Evolutionary conservation across 2,329 filamentous ascomycete species (phyloP).

Genomic region (Fusarium sp.): DNA sequence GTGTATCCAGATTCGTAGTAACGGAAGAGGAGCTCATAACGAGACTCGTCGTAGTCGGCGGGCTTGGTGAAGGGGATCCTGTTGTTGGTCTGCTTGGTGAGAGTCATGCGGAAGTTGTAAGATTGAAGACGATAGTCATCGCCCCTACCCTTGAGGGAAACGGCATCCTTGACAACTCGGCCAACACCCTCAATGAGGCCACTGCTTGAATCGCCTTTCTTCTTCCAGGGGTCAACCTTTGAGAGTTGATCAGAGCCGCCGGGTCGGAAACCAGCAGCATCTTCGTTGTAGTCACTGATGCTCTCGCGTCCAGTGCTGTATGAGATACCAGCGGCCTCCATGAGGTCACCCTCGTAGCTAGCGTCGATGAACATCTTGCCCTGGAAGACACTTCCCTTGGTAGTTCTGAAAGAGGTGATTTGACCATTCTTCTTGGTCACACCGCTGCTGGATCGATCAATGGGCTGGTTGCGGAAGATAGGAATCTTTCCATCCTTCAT

Average conservation of each 20-base stretch:
- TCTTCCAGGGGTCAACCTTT: constrained; percentile 22
- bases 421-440: constrained; percentile 23
- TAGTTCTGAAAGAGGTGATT: constrained; percentile 28
- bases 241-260: constrained; percentile 1
- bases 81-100: constrained; percentile 17
- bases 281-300: constrained; percentile 14
- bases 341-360: constrained; percentile 35
- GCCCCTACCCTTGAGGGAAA: background rate
- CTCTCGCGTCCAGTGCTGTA: constrained; percentile 31
- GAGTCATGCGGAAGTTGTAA: constrained; percentile 32
- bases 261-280: constrained; percentile 22
- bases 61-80: constrained; percentile 26
- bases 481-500: constrained; percentile 31
- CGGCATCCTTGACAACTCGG: constrained; percentile 9
- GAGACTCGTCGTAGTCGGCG: constrained; percentile 23
- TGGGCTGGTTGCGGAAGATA: constrained; percentile 26
- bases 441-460: constrained; percentile 16
- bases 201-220: constrained; percentile 13
- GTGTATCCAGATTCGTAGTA: constrained; percentile 30
- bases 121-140: constrained; percentile 29
- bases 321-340: constrained; percentile 30
- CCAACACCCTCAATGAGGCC: constrained; percentile 24
- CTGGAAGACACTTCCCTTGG: constrained; percentile 8
- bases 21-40: constrained; percentile 30
- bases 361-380: constrained; percentile 38